phyloP scores from a whole-genome alignment of 164 flowering plant species.

The Dillenia turbinata region DNA sequence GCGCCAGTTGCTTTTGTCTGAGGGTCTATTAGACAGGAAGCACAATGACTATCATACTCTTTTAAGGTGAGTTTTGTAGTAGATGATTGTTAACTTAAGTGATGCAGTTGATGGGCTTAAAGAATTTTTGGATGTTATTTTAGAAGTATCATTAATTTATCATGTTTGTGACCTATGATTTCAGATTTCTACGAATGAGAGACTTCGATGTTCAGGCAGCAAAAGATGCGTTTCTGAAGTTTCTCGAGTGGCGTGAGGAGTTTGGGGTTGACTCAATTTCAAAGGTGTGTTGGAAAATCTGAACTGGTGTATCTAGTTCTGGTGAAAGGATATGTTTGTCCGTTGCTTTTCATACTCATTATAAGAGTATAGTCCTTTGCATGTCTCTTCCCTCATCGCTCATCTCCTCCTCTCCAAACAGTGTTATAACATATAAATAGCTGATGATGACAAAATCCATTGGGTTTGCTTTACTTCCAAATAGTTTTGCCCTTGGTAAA shows the following conservation, averaged over 20 bases:
- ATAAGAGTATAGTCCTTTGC: no score
- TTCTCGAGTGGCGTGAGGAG: constrained; percentile 61
- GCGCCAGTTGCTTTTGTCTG: constrained; percentile 36
- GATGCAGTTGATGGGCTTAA: no score
- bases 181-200: constrained; percentile 60
- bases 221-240: constrained; percentile 46
- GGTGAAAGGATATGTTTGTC: no score
- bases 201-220: constrained; percentile 48
- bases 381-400: not conserved
- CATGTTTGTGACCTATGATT: not conserved
- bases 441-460: no score
- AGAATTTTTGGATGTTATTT: no score
- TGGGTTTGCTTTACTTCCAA: no score
- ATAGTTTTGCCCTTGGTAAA: no score
- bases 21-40: constrained; percentile 30
- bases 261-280: constrained; percentile 39
- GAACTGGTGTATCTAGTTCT: no score
- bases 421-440: no score
- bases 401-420: no score
- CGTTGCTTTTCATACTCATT: no score
- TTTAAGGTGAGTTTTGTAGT: constrained; percentile 35
- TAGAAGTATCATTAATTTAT: no score
- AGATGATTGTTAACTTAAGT: constrained; percentile 3
- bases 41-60: constrained; percentile 63
- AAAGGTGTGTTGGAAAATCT: constrained; percentile 32